Evolutionary conservation across 495 filamentous ascomycete genomes (phyloP).

Genomic region (Clavariopsis aquatica): DNA sequence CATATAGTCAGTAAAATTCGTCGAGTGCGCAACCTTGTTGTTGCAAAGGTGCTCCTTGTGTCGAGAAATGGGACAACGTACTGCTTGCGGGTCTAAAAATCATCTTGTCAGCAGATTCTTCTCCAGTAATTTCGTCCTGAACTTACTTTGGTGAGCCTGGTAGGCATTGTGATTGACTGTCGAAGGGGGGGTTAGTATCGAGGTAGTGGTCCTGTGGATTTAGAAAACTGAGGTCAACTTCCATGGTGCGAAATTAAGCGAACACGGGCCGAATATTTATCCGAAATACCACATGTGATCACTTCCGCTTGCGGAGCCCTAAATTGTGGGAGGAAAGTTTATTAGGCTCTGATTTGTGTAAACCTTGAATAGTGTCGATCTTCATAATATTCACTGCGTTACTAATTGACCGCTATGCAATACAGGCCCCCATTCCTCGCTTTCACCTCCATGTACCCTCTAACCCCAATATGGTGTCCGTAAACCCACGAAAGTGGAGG

Average conservation of each 20-base stretch:
- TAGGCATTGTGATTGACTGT: constrained; percentile 65
- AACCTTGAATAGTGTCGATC: not conserved
- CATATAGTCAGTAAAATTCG: not conserved
- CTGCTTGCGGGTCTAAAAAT: constrained; percentile 66
- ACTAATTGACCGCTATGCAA: constrained; percentile 25
- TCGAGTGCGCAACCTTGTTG: not conserved
- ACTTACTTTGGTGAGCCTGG: constrained; percentile 63
- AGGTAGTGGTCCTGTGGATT: not conserved
- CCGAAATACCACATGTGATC: not conserved
- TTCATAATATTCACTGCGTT: not conserved
- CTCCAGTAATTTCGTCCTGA: not conserved
- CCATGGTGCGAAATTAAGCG: constrained; percentile 5
- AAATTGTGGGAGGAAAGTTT: not conserved
- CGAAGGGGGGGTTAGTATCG: constrained; percentile 12
- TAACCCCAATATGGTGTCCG: constrained; percentile 67
- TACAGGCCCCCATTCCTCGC: constrained; percentile 4
- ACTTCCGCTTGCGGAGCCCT: too few species aligned
- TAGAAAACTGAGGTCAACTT: not conserved
- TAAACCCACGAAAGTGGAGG: constrained; percentile 64
- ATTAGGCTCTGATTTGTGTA: not conserved
- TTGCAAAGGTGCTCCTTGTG: not conserved
- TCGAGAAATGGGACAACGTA: not conserved
- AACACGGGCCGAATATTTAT: constrained; percentile 6
- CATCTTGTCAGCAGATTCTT: not conserved
- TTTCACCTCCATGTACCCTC: not conserved